Percentiles rank a stretch among this genome's conserved stretches.
Evolutionary conservation across 2,329 filamentous ascomycete species (phyloP).

Genomic region (Colletotrichum liaoningense): DNA sequence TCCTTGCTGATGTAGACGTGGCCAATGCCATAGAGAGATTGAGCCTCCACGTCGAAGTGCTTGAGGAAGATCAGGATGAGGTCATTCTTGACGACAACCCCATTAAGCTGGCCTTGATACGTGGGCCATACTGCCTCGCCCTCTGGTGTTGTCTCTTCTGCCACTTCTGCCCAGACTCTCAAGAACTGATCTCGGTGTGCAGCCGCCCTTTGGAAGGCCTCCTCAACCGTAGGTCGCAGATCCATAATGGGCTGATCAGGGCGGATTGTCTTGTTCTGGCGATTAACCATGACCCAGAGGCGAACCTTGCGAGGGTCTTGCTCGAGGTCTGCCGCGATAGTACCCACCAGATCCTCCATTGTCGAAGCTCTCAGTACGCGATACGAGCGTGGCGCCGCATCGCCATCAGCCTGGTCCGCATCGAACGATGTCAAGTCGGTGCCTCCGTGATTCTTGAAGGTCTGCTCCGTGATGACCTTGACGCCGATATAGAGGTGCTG

Average conservation of each 20-base stretch:
- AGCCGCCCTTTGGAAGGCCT: constrained; percentile 65
- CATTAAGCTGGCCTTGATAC: constrained; percentile 67
- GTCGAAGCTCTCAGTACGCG: constrained; percentile 80
- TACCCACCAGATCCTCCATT: constrained; percentile 78
- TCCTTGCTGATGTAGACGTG: constrained; percentile 90
- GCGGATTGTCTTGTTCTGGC: constrained; percentile 95
- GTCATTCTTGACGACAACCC: constrained; percentile 69
- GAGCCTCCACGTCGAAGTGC: constrained; percentile 83
- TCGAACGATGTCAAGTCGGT: constrained; percentile 85
- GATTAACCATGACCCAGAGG: constrained; percentile 97
- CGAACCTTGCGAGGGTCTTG: constrained; percentile 78
- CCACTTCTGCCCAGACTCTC: constrained; percentile 88
- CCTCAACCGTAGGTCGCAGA: constrained; percentile 80
- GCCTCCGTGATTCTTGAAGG: constrained; percentile 83
- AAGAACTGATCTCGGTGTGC: constrained; percentile 78
- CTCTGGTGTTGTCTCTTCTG: constrained; percentile 72
- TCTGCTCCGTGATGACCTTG: constrained; percentile 82
- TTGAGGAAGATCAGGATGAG: constrained; percentile 90
- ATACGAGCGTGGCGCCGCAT: constrained; percentile 78
- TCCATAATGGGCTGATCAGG: constrained; percentile 90
- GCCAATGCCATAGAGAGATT: constrained; percentile 80
- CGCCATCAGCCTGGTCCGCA: constrained; percentile 65
- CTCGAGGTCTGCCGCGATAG: constrained; percentile 77
- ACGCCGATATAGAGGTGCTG: constrained; percentile 92
- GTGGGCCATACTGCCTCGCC: constrained; percentile 80